Evolutionary conservation across 208 protist species (phyloP).

Genomic region (Zelonia costaricensis): DNA sequence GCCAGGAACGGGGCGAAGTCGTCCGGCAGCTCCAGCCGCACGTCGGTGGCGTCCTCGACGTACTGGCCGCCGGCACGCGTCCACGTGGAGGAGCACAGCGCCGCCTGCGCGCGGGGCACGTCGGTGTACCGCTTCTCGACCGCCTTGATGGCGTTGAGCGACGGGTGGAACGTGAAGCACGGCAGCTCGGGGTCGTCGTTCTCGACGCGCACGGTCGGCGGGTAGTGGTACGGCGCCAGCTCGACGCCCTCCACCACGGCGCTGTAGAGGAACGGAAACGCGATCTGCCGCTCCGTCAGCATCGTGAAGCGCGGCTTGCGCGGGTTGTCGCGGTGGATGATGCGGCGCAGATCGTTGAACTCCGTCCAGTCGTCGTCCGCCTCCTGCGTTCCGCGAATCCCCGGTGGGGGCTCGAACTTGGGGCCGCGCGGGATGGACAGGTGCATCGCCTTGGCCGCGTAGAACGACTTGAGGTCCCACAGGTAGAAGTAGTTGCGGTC

Average conservation of each 20-base stretch:
- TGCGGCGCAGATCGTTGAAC: slow-evolving; percentile 99
- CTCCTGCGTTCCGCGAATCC: slow-evolving; percentile 30
- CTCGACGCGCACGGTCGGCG: slow-evolving; percentile 90
- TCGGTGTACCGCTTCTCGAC: slow-evolving; percentile 53
- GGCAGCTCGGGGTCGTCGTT: slow-evolving; percentile 97
- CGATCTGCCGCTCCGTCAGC: slow-evolving; percentile 99
- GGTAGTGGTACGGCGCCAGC: slow-evolving; percentile 95
- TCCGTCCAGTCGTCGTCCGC: slow-evolving; percentile 99
- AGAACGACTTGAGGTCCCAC: slow-evolving; percentile 99
- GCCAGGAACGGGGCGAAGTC: slow-evolving; percentile 85
- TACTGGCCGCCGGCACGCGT: slow-evolving; percentile 17
- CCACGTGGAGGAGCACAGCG: slow-evolving; percentile 41
- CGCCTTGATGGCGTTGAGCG: slow-evolving; percentile 98
- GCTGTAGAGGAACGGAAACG: slow-evolving; percentile 99
- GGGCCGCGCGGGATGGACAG: slow-evolving; percentile 99
- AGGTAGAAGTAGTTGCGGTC: slow-evolving; percentile 99
- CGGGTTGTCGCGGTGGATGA: slow-evolving; percentile 98
- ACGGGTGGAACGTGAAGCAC: slow-evolving; percentile 99
- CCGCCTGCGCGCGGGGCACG: slow-evolving; percentile 22
- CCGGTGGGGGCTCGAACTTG: slow-evolving; percentile 92
- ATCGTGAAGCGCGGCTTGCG: slow-evolving; percentile 94
- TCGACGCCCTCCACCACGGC: slow-evolving; percentile 94
- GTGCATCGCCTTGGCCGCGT: slow-evolving; percentile 99
- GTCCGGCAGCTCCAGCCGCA: slow-evolving; percentile 41
- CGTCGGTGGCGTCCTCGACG: slow-evolving; percentile 29